A percentile compares a stretch with the other conserved stretches of the same genome.
Evolutionary conservation across 805 yeast genomes (phyloP).

Genomic region (Metschnikowia gruessii): DNA sequence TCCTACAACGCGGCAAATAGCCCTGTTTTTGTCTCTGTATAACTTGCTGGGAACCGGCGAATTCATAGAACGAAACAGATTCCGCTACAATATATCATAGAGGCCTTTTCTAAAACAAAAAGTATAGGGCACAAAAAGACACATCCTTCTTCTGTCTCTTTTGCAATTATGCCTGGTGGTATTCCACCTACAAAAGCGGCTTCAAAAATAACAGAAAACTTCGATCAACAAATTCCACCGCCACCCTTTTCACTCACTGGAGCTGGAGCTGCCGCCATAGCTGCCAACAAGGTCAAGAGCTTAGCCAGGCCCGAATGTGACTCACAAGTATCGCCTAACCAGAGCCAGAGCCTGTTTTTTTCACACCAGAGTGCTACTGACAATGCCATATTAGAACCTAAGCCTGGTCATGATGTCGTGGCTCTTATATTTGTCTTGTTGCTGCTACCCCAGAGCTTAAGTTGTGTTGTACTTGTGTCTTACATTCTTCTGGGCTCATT

Average conservation of each 20-base stretch:
- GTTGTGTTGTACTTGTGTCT: constrained; percentile 23
- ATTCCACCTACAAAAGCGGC: constrained; percentile 2
- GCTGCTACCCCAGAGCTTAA: constrained; percentile 27
- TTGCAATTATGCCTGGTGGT: constrained; percentile 10
- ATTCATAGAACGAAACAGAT: neutral
- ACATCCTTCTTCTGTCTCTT: constrained; percentile 1
- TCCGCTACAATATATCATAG: neutral
- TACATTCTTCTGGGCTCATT: constrained; percentile 31
- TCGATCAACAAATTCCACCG: constrained; percentile 7
- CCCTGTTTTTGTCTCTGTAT: neutral
- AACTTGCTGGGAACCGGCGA: neutral
- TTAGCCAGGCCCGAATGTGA: constrained; percentile 3
- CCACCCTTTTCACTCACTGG: constrained; percentile 14
- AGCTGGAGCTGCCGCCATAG: constrained; percentile 13
- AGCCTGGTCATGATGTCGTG: constrained; percentile 28
- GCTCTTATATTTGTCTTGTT: constrained; percentile 32
- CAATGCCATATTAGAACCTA: constrained; percentile 12
- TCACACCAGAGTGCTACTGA: neutral
- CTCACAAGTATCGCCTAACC: constrained; percentile 1
- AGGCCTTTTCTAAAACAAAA: neutral
- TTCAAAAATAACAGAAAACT: neutral
- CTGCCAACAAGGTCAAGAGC: constrained; percentile 6
- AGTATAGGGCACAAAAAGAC: neutral
- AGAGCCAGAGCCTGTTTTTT: neutral
- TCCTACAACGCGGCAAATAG: neutral